phyloP scores from a whole-genome alignment of 1,284 basidiomycete genomes.

The Gymnopus androsaceus region DNA sequence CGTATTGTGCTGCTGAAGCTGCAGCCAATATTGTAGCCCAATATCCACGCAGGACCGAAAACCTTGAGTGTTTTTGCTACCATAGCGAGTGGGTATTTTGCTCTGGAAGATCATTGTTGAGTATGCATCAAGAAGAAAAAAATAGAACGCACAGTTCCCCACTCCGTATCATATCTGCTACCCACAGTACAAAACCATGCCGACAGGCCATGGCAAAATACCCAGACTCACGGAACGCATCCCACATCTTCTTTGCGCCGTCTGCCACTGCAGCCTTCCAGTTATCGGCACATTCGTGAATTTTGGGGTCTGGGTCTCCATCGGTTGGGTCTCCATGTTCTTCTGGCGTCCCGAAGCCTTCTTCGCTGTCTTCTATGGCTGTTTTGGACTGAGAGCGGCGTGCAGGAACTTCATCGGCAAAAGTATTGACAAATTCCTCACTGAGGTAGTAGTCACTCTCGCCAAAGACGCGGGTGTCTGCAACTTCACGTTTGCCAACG shows the following conservation, averaged over 20 bases:
- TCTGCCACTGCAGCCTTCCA: slow-evolving; percentile 29
- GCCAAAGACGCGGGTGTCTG: slow-evolving; percentile 5
- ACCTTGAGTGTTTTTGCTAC: slow-evolving; percentile 27
- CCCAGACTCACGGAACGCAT: slow-evolving; percentile 33
- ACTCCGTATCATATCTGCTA: slow-evolving; percentile 37
- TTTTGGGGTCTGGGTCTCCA: neutral
- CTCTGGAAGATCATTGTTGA: slow-evolving; percentile 22
- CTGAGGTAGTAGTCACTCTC: slow-evolving; percentile 4
- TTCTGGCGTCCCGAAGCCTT: slow-evolving; percentile 1
- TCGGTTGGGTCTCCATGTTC: slow-evolving; percentile 5
- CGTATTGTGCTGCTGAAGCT: slow-evolving; percentile 28
- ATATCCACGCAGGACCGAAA: slow-evolving; percentile 19
- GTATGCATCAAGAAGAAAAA: slow-evolving; percentile 11
- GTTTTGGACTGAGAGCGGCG: neutral
- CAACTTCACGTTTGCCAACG: neutral
- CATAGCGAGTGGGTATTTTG: slow-evolving; percentile 37
- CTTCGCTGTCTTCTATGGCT: slow-evolving; percentile 6
- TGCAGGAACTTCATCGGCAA: slow-evolving; percentile 21
- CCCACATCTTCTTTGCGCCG: slow-evolving; percentile 30
- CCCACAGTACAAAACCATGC: slow-evolving; percentile 34
- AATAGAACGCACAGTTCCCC: slow-evolving; percentile 33
- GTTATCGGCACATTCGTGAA: slow-evolving; percentile 21
- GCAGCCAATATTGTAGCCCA: slow-evolving; percentile 41
- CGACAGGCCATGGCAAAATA: slow-evolving; percentile 34
- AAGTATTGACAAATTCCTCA: neutral